A percentile compares a stretch with the other conserved stretches of the same genome.
These are phyloP conservation scores for Symmetrospora coprosmae DNA, from an alignment of 768 basidiomycete genomes.

Conservation along the genomic window DNA sequence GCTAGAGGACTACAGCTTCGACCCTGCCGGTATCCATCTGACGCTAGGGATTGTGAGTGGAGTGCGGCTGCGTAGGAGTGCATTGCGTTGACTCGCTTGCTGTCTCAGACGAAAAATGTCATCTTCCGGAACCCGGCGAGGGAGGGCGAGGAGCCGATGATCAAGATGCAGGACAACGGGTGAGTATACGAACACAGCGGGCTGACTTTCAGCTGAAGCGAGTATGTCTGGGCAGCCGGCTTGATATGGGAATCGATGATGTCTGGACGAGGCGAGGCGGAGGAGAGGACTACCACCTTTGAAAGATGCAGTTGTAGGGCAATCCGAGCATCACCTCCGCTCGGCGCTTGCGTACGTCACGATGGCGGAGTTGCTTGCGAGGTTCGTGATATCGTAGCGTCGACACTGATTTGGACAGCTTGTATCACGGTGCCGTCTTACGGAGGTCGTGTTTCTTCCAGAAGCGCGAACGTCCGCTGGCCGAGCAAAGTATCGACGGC, in stretches of 20 bases:
- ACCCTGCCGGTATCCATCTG: conserved; percentile 12
- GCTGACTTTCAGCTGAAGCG: not conserved
- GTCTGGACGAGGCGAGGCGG: conserved; percentile 17
- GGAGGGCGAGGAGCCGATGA: not conserved
- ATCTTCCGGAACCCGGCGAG: conserved; percentile 4
- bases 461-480: too few relatives aligned
- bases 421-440: too few relatives aligned
- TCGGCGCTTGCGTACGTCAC: too few relatives aligned
- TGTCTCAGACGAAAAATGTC: conserved; percentile 1
- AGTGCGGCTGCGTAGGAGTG: too few relatives aligned
- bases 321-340: too few relatives aligned
- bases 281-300: conserved; percentile 10
- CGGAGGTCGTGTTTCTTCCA: too few relatives aligned
- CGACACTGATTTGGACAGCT: too few relatives aligned
- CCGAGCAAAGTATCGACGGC: too few relatives aligned
- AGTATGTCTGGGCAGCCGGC: not conserved
- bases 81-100: not conserved
- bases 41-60: conserved; percentile 7
- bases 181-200: not conserved
- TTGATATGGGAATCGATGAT: not conserved
- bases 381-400: too few relatives aligned
- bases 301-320: too few relatives aligned
- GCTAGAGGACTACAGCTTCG: not conserved
- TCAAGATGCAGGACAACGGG: conserved; percentile 10
- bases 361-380: too few relatives aligned